Evolutionary conservation across 2,329 filamentous ascomycete genomes (phyloP).

Genomic region (Didymella segeticola): DNA sequence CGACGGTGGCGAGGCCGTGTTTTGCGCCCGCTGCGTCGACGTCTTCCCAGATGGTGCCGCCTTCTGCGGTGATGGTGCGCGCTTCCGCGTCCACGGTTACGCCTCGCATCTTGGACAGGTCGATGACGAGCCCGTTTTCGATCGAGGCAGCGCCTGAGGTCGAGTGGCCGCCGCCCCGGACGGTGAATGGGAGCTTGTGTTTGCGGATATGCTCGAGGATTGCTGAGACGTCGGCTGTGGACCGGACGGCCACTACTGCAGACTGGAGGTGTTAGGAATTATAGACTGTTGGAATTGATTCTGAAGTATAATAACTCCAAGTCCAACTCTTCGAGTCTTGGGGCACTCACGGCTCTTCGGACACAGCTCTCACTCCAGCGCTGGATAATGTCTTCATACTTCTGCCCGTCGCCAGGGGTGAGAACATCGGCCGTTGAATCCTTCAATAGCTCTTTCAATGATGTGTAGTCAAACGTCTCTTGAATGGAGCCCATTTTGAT

Average conservation of each 20-base stretch:
- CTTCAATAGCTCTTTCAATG: constrained; percentile 26
- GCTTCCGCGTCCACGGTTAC: constrained; percentile 57
- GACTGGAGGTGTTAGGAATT: neutral
- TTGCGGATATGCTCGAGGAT: constrained; percentile 31
- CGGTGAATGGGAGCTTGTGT: constrained; percentile 56
- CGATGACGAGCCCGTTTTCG: constrained; percentile 62
- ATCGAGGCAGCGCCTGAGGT: constrained; percentile 60
- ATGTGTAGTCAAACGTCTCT: constrained; percentile 23
- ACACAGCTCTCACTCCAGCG: constrained; percentile 25
- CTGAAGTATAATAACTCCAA: no score
- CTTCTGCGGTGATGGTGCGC: constrained; percentile 57
- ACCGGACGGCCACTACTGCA: constrained; percentile 20
- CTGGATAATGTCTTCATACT: constrained; percentile 23
- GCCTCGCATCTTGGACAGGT: constrained; percentile 59
- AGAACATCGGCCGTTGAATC: constrained; percentile 18
- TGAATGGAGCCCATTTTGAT: constrained; percentile 18
- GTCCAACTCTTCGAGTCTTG: no score
- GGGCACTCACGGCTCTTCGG: constrained; percentile 21
- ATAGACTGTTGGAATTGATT: no score
- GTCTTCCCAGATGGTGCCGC: constrained; percentile 62
- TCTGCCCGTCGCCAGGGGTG: constrained; percentile 17
- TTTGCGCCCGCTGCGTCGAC: constrained; percentile 60
- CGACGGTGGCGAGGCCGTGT: constrained; percentile 64
- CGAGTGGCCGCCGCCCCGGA: constrained; percentile 64
- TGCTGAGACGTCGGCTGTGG: constrained; percentile 19